These are phyloP conservation scores for Cryoendolithus antarcticus DNA, from an alignment of 2,329 filamentous ascomycete genomes.

Conservation along the genomic window DNA sequence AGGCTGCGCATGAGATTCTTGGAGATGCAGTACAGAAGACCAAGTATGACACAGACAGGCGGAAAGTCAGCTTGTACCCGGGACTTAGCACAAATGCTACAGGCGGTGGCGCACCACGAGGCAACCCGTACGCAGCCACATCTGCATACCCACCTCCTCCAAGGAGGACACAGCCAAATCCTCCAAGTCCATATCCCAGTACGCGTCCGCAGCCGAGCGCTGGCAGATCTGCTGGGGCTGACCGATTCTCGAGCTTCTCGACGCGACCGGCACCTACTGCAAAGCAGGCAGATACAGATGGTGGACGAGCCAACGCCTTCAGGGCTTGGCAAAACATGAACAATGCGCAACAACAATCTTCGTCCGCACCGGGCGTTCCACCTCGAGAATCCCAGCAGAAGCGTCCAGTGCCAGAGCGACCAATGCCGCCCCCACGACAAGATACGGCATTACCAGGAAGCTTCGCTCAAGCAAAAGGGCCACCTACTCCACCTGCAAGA, in stretches of 20 bases:
- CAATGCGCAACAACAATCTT: conserved; percentile 18
- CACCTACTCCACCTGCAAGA: conserved; percentile 7
- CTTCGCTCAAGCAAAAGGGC: conserved; percentile 25
- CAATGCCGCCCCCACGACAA: conserved; percentile 19
- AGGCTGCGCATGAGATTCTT: conserved; percentile 71
- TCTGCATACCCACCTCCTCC: conserved; percentile 32
- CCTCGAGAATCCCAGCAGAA: background rate
- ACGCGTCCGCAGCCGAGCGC: conserved; percentile 21
- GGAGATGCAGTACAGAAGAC: conserved; percentile 45
- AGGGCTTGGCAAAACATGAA: conserved; percentile 40
- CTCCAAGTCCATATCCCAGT: conserved; percentile 4
- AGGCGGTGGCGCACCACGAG: conserved; percentile 15
- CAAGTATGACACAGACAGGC: conserved; percentile 51
- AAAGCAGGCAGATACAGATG: conserved; percentile 25
- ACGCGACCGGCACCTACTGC: conserved; percentile 9
- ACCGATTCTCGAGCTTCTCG: conserved; percentile 34
- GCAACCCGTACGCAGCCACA: conserved; percentile 28
- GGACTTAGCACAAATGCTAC: conserved; percentile 8
- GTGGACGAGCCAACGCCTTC: conserved; percentile 32
- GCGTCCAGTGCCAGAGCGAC: conserved; percentile 9
- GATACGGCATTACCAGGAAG: conserved; percentile 24
- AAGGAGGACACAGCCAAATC: conserved; percentile 27
- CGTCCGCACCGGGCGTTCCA: no score
- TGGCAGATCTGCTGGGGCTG: conserved; percentile 24
- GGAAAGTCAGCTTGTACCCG: conserved; percentile 33